These are phyloP conservation scores for Solanum okadae DNA, from an alignment of 257 asterid genomes.

Conservation along the genomic window DNA sequence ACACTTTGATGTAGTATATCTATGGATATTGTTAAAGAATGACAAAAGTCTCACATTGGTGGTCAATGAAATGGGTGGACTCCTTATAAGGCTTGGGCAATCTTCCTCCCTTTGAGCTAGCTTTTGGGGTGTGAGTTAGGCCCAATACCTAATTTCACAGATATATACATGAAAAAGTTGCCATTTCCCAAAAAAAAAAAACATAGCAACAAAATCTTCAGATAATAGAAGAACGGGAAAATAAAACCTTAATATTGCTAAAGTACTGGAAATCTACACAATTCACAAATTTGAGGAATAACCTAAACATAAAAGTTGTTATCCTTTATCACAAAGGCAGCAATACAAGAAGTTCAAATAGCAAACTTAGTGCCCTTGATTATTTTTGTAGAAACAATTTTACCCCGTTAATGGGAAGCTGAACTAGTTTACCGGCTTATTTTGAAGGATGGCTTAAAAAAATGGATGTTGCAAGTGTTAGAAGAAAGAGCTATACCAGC, in stretches of 20 bases:
- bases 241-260: background rate
- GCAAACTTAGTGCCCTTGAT: background rate
- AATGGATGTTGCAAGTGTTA: background rate
- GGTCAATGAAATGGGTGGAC: background rate
- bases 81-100: too few species aligned
- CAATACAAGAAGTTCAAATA: background rate
- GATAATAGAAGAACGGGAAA: background rate
- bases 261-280: background rate
- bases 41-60: background rate
- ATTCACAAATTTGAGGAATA: background rate
- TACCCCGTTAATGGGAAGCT: background rate
- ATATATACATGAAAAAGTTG: background rate
- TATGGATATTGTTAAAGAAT: background rate
- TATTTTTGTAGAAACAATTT: background rate
- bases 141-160: too few species aligned
- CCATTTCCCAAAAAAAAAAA: background rate
- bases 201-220: background rate
- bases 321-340: background rate
- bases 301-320: background rate
- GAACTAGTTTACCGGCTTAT: background rate
- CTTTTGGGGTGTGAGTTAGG: too few species aligned
- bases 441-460: background rate
- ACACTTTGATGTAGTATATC: background rate
- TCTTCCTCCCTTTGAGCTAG: too few species aligned
- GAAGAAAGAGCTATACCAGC: background rate